Base-by-base conservation (phyloP, 2,329 filamentous ascomycete genomes). In the Mariannaea sp. region DNA sequence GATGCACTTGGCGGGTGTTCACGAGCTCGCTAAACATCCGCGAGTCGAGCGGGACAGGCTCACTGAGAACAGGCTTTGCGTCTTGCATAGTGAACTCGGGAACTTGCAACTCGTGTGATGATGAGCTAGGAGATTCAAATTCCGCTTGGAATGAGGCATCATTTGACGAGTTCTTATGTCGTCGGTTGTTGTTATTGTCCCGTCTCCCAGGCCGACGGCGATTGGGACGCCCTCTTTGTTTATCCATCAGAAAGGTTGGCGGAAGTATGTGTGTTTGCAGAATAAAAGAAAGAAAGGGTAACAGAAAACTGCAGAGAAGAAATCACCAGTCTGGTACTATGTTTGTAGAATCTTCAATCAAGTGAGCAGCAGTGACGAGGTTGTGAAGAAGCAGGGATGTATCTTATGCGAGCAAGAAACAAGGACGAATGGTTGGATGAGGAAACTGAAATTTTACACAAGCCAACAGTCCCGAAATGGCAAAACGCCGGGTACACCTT, bases 21-120 rank as follows among this genome's bases (percentile, higher is more conserved):
- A 45, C n/a, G 8, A 81, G 70, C 24, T 80, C 76, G 45, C 72
- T 70, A 60, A 82, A 82, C 35, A 74, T 69, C 27, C 75, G 75
- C 4, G 75, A 77, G 59, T 77, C 77, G 3, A 70, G 60, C 5
- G 77, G 76, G 2, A 78, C 68, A 12, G 62, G 40, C 36, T 65
- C 57, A n/a, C 9, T 16, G 3, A 16, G 13, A 19, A 29, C 8
- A 8, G 20, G 14, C 3, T 22, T 17, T 10, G 36, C 4, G 19
- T 39, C 36, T 14, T 22, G 8, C 17, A 39, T 39, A 5, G 10
- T 5, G 13, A 39, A 12, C 9, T 39, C 36, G 20, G 36, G 36
- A 10, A 26, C 36, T 39, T 39, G 19, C 10, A 14, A 6, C 7
- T 17, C 2, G 6, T 39, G 36, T 19, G 36, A 24, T 17, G 32